Conservation (phyloP, 768 basidiomycete species). For the Tulasnella calospora region DNA sequence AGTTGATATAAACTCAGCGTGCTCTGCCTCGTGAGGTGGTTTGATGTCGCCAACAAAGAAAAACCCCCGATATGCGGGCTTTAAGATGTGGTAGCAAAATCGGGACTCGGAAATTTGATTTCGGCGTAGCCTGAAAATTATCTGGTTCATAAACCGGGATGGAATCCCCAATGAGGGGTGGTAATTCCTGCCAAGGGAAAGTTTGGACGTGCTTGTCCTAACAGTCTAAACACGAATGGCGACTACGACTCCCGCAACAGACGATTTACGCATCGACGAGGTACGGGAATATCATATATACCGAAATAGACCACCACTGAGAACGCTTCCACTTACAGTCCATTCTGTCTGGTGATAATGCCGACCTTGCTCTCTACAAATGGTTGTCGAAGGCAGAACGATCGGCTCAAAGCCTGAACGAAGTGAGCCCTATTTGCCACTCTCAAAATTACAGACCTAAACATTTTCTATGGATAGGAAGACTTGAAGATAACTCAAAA, state of each 20-base stretch:
- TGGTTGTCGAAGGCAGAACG: slow-evolving; percentile 71
- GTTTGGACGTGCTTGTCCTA: not conserved
- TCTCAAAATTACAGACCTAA: not conserved
- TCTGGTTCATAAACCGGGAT: no score
- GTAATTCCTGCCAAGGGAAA: not conserved
- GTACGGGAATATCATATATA: not conserved
- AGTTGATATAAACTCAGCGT: no score
- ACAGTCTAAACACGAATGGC: not conserved
- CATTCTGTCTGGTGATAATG: slow-evolving; percentile 65
- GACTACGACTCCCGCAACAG: not conserved
- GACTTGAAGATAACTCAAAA: slow-evolving; percentile 61
- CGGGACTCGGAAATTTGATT: no score
- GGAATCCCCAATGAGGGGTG: not conserved
- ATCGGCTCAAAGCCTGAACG: slow-evolving; percentile 45
- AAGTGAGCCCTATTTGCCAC: slow-evolving; percentile 44
- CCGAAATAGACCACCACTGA: not conserved
- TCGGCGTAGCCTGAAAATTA: no score
- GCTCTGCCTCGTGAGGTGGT: no score
- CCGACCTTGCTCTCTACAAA: slow-evolving; percentile 76
- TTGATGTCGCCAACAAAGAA: no score
- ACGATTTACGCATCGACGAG: slow-evolving; percentile 1
- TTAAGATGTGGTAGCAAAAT: no score
- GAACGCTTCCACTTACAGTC: slow-evolving; percentile 42
- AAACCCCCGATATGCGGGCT: no score
- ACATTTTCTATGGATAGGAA: slow-evolving; percentile 44